Evolutionary conservation across 176 grass and related monocot species (phyloP).

Genomic region (Thinopyrum elongatum): DNA sequence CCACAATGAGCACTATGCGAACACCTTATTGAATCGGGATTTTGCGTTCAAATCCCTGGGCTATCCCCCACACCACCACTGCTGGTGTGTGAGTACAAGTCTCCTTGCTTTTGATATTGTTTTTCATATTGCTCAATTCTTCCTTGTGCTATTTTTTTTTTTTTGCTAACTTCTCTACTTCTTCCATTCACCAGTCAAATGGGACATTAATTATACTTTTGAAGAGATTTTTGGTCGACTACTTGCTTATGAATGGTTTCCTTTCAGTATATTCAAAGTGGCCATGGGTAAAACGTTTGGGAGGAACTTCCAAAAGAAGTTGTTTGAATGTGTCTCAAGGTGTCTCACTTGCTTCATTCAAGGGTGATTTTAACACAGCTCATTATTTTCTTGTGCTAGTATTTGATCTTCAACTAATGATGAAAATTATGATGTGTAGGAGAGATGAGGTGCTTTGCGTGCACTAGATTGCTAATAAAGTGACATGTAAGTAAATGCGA

Average conservation of each 20-base stretch:
- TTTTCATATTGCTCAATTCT: background rate
- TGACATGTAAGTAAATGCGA: background rate
- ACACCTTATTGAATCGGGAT: background rate
- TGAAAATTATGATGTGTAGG: background rate
- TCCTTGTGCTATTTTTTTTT: background rate
- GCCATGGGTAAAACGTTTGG: background rate
- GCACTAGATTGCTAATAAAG: background rate
- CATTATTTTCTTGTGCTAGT: background rate
- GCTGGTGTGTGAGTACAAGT: background rate
- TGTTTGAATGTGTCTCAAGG: background rate
- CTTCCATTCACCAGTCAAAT: conserved; percentile 13
- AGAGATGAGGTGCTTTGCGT: background rate
- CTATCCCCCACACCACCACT: conserved; percentile 12
- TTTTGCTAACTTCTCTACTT: conserved; percentile 8
- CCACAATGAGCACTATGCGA: too few relatives aligned
- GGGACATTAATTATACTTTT: background rate
- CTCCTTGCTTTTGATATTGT: background rate
- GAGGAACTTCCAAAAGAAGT: background rate
- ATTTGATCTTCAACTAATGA: conserved; percentile 6
- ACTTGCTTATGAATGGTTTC: conserved; percentile 10
- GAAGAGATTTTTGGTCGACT: conserved; percentile 10
- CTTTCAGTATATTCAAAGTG: background rate
- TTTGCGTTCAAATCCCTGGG: background rate
- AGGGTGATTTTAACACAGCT: background rate
- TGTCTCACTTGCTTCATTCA: conserved; percentile 36